phyloP scores from a whole-genome alignment of 352 stramenopile species.

The Saprolegnia parasitica region DNA sequence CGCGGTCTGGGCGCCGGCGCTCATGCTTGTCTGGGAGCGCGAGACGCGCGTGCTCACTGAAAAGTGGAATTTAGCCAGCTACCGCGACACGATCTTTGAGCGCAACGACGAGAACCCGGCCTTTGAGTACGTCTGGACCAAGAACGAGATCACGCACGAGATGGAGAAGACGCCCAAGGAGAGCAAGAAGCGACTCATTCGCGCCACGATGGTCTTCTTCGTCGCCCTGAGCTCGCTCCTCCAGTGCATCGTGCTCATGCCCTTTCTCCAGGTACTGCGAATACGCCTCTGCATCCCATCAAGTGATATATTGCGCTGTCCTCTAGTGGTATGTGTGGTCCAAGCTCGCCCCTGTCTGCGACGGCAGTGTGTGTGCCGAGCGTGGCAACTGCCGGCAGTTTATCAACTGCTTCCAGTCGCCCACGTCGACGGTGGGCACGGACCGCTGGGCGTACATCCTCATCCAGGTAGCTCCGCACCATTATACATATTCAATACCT shows the following conservation, averaged over 20 bases:
- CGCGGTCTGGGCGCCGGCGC: conserved; percentile 76
- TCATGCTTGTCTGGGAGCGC: conserved; percentile 79
- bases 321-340: conserved; percentile 80
- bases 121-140: conserved; percentile 84
- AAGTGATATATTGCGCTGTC: background rate
- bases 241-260: conserved; percentile 78
- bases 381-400: conserved; percentile 44
- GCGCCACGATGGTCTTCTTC: conserved; percentile 82
- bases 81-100: conserved; percentile 87
- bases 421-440: conserved; percentile 65
- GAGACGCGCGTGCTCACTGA: conserved; percentile 80
- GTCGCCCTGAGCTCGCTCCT: conserved; percentile 68
- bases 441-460: conserved; percentile 88
- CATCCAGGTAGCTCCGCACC: conserved; percentile 43
- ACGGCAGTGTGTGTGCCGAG: conserved; percentile 40
- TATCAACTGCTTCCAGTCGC: conserved; percentile 75
- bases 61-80: conserved; percentile 84
- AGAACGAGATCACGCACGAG: conserved; percentile 81
- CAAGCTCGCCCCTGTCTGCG: conserved; percentile 75
- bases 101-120: conserved; percentile 79
- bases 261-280: conserved; percentile 65
- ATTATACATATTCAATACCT: background rate
- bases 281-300: background rate
- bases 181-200: conserved; percentile 79
- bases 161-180: conserved; percentile 85